Conservation (phyloP, 1,139 yeast genomes). For the Geotrichum bryndzae region DNA sequence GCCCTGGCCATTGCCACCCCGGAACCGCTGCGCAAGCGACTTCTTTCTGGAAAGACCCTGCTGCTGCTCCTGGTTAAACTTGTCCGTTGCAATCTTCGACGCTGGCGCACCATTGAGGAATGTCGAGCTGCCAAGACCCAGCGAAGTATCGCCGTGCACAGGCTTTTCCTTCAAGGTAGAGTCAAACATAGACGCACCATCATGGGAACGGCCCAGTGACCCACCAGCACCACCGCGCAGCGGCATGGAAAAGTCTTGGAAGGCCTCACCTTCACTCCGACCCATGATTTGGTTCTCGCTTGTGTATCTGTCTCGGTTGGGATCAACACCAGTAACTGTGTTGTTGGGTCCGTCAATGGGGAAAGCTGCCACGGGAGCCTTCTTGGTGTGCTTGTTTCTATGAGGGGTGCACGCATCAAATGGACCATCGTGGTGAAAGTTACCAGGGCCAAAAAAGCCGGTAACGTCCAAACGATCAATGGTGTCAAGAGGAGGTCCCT, state of each 20-base stretch:
- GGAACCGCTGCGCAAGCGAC: constrained; percentile 63
- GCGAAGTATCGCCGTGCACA: constrained; percentile 77
- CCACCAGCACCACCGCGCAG: not conserved
- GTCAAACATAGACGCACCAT: constrained; percentile 44
- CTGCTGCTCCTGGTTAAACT: constrained; percentile 21
- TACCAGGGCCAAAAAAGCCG: constrained; percentile 80
- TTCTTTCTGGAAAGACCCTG: constrained; percentile 45
- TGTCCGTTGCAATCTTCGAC: constrained; percentile 44
- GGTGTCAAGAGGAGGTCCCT: constrained; percentile 58
- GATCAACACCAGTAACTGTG: constrained; percentile 60
- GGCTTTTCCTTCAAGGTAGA: constrained; percentile 61
- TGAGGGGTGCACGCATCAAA: constrained; percentile 98
- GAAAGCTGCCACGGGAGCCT: constrained; percentile 92
- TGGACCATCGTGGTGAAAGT: constrained; percentile 96
- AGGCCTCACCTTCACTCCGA: constrained; percentile 32
- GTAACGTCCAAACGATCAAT: constrained; percentile 94
- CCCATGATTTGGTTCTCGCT: constrained; percentile 36
- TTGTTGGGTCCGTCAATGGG: constrained; percentile 94
- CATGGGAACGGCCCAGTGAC: constrained; percentile 6
- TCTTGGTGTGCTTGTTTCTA: constrained; percentile 66
- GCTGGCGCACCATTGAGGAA: constrained; percentile 97
- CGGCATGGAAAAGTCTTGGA: constrained; percentile 22
- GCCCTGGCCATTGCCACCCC: constrained; percentile 28
- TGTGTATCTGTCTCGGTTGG: constrained; percentile 37
- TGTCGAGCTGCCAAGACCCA: constrained; percentile 86